Base-by-base conservation (phyloP, 768 basidiomycete species). In the Termitomyces sp. region DNA sequence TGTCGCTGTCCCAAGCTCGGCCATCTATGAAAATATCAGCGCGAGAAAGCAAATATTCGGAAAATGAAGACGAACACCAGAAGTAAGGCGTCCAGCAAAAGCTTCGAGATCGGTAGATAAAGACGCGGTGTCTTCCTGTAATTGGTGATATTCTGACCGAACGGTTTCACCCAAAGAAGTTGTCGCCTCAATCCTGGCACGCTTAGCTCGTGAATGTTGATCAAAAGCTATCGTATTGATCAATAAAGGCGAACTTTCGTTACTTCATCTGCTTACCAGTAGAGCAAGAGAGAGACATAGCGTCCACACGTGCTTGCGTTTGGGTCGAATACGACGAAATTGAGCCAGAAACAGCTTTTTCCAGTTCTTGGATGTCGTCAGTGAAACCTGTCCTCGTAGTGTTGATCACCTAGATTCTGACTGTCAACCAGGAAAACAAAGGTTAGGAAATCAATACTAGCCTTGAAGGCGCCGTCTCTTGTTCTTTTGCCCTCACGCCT, bases 141-240 rank as follows among this genome's bases (percentile, higher is more conserved):
- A 65, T 55, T 74, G 71, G 26, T 77, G 76, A 65, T 82, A 82
- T 51, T 84, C 79, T 35, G 78, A 74, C 61, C 85, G 80, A 36
- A 83, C 66, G 35, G 84, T 80, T 5, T 74, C 70, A 33, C 72
- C 72, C 66, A 89, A 72, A 3, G 74, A 68, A 44, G 77, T 74
- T 20, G 82, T 85, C 10, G 80, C 77, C 54, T 90, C 88, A 2
- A 86, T 66, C 46, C 91, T 82, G 41, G 85, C 85, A 50, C 86
- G 81, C 67, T 93, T 93, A 16, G 84, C 79, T 56, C 82, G 77
- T 46, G 74, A 72, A 65, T 88, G 74, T 60, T 82, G 78, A 61
- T 90, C 84, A 61, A 89, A 79, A 35, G 83, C 89, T 86, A 62
- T 4, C 18, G 0, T 40, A 41, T 33, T 58, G 32, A 33, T 52